These are phyloP conservation scores for Sphagnum tenellum DNA, from an alignment of 225 moss, liverwort and hornwort genomes.

Conservation along the genomic window DNA sequence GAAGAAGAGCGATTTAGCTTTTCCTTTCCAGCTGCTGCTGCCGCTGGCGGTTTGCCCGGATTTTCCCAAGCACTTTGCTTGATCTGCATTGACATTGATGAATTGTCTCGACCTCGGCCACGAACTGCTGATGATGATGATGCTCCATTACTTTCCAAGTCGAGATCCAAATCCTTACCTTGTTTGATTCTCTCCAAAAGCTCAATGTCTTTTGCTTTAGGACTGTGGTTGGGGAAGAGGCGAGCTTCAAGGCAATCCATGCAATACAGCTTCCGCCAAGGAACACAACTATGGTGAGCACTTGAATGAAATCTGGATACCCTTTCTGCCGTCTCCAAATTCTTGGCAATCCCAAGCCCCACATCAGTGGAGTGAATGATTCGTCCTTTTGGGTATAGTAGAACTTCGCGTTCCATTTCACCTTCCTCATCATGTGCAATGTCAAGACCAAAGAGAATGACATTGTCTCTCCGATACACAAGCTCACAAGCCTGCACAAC, in stretches of 20 bases:
- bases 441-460: conserved; percentile 43
- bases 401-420: conserved; percentile 27
- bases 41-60: too few relatives aligned
- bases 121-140: conserved; percentile 16
- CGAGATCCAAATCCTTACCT: conserved; percentile 3
- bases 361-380: conserved; percentile 29
- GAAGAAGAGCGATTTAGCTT: too few relatives aligned
- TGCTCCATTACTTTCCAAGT: conserved; percentile 6
- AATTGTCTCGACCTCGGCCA: conserved; percentile 6
- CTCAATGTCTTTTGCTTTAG: conserved; percentile 12
- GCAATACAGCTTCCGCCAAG: conserved; percentile 19
- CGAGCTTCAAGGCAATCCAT: conserved; percentile 14
- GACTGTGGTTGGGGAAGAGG: conserved; percentile 4
- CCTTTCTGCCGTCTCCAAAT: conserved; percentile 32
- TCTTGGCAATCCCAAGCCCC: conserved; percentile 43
- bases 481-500: conserved; percentile 40
- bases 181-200: conserved; percentile 29
- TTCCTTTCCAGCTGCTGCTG: too few relatives aligned
- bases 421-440: conserved; percentile 23
- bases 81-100: too few relatives aligned
- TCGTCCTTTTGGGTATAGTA: conserved; percentile 36
- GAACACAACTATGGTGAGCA: too few relatives aligned
- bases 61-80: background rate
- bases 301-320: conserved; percentile 21
- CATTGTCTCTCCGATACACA: conserved; percentile 28